A percentile compares a stretch with the other conserved stretches of the same genome.
phyloP scores from a whole-genome alignment of 768 basidiomycete species.

The Nidularia sp. region DNA sequence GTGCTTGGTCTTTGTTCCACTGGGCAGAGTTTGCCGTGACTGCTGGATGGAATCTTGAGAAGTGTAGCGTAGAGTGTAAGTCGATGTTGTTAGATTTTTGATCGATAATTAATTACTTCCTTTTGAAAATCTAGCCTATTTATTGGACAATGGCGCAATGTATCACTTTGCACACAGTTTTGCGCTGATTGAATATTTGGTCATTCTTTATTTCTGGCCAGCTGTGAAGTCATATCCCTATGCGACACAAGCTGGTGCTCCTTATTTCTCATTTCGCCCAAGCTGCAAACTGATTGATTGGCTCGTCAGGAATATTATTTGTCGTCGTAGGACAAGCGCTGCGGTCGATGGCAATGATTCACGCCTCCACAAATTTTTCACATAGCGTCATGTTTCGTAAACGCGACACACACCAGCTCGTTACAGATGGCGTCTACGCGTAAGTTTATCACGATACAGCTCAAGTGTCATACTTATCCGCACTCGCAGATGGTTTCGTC shows the following conservation, averaged over 20 bases:
- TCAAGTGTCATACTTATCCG: not conserved
- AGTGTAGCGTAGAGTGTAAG: constrained; percentile 92
- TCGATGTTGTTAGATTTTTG: constrained; percentile 9
- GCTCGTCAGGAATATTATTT: constrained; percentile 52
- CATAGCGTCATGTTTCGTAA: constrained; percentile 82
- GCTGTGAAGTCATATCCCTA: constrained; percentile 55
- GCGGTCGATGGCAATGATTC: constrained; percentile 93
- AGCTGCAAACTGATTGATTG: not conserved
- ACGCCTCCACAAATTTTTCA: constrained; percentile 90
- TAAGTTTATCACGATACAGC: constrained; percentile 30
- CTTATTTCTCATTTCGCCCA: not conserved
- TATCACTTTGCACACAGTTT: constrained; percentile 83
- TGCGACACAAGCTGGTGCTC: constrained; percentile 52
- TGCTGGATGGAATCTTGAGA: constrained; percentile 91
- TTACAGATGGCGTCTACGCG: constrained; percentile 88
- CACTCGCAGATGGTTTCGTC: constrained; percentile 70
- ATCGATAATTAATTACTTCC: not conserved
- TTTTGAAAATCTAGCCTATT: constrained; percentile 59
- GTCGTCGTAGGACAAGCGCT: constrained; percentile 71
- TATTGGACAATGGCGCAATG: constrained; percentile 82
- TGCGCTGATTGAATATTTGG: constrained; percentile 78
- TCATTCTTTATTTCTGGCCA: constrained; percentile 66
- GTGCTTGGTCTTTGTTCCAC: constrained; percentile 85
- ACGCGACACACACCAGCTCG: constrained; percentile 67
- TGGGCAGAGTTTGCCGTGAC: constrained; percentile 94